Evolutionary conservation across 164 flowering plant species (phyloP).

Genomic region (Magnolia changhungtana): DNA sequence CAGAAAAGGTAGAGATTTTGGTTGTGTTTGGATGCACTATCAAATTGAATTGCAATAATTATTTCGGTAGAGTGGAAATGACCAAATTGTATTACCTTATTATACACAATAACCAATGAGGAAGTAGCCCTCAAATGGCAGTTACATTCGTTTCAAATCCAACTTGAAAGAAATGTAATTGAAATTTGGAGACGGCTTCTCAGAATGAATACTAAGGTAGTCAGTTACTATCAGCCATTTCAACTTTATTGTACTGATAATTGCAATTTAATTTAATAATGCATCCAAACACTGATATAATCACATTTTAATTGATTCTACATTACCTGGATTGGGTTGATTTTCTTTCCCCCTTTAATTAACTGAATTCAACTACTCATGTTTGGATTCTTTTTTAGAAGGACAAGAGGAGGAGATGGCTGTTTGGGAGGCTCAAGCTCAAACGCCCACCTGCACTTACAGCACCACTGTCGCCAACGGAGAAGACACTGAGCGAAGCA

Average conservation of each 20-base stretch:
- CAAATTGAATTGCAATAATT: too few relatives aligned
- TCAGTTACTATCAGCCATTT: too few relatives aligned
- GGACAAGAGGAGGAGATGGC: constrained; percentile 49
- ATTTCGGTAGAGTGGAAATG: not conserved
- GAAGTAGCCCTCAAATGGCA: not conserved
- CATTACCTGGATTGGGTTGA: not conserved
- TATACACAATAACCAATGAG: not conserved
- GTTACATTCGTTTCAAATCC: not conserved
- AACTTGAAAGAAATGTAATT: not conserved
- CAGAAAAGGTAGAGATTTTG: constrained; percentile 38
- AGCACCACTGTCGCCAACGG: constrained; percentile 25
- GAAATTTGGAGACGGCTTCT: not conserved
- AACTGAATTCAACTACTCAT: not conserved
- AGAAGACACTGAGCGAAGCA: constrained; percentile 40
- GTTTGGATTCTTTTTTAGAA: constrained; percentile 1
- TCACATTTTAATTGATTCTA: not conserved
- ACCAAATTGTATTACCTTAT: not conserved
- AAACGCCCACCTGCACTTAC: constrained; percentile 33
- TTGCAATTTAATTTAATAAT: too few relatives aligned
- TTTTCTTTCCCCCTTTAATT: not conserved
- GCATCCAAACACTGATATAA: not conserved
- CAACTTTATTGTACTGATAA: too few relatives aligned
- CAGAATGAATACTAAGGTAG: not conserved
- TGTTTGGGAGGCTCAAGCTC: constrained; percentile 35
- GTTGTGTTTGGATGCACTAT: too few relatives aligned